phyloP scores from a whole-genome alignment of 495 filamentous ascomycete species.

The Neurospora terricola region DNA sequence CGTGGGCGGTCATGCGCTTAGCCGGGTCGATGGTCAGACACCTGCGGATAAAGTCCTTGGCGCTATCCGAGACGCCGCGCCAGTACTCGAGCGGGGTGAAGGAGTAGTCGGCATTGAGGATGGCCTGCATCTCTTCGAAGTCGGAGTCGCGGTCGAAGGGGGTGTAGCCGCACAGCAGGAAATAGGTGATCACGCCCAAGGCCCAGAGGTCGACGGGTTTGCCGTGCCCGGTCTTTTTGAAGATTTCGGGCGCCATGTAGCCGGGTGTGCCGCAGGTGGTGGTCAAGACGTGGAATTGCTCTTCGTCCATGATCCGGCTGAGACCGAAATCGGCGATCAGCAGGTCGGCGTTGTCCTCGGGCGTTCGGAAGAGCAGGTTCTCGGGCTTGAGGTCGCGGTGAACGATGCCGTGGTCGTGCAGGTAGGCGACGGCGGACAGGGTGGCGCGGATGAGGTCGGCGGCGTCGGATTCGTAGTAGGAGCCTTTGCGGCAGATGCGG shows the following conservation, averaged over 20 bases:
- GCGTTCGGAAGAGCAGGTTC: conserved; percentile 69
- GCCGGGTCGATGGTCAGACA: conserved; percentile 85
- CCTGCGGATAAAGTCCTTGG: conserved; percentile 73
- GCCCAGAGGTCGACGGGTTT: conserved; percentile 94
- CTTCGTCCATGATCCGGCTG: conserved; percentile 95
- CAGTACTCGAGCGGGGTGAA: conserved; percentile 97
- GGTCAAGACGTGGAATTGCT: conserved; percentile 94
- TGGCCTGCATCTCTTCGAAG: conserved; percentile 98
- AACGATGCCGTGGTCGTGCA: conserved; percentile 97
- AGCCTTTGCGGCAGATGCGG: conserved; percentile 95
- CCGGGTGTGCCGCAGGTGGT: conserved; percentile 97
- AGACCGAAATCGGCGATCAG: conserved; percentile 95
- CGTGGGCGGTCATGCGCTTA: conserved; percentile 85
- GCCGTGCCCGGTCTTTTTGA: conserved; percentile 80
- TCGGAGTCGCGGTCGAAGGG: conserved; percentile 97
- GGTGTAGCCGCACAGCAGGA: conserved; percentile 95
- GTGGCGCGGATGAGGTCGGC: conserved; percentile 92
- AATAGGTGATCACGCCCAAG: conserved; percentile 93
- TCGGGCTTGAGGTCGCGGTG: conserved; percentile 76
- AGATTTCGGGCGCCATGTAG: conserved; percentile 95
- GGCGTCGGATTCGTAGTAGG: conserved; percentile 95
- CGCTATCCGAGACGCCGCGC: conserved; percentile 77
- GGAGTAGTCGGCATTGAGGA: conserved; percentile 88
- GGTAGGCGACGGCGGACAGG: conserved; percentile 92
- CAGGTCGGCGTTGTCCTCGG: conserved; percentile 77